These are phyloP conservation scores for Leucaena leucocephala DNA, from an alignment of 306 rosid genomes.

Conservation along the genomic window DNA sequence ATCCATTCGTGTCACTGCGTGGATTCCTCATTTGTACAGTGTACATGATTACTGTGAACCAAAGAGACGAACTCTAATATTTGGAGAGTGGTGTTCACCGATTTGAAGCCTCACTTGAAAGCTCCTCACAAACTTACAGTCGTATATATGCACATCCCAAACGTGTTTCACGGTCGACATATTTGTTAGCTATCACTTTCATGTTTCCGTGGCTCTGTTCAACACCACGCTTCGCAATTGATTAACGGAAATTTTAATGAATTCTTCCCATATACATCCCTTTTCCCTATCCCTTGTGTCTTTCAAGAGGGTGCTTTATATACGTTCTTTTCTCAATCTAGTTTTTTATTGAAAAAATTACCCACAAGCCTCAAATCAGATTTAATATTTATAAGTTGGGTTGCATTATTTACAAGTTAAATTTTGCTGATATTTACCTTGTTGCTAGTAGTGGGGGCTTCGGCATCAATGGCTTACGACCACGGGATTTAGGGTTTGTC, in stretches of 20 bases:
- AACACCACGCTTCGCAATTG: not conserved
- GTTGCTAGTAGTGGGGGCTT: too few relatives aligned
- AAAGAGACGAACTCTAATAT: not conserved
- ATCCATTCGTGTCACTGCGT: conserved; percentile 47
- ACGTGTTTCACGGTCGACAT: not conserved
- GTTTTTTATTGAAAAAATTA: not conserved
- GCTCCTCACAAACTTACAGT: not conserved
- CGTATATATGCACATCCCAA: not conserved
- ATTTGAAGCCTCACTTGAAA: not conserved
- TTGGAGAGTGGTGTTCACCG: not conserved
- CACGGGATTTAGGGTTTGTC: not conserved
- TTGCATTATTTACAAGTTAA: too few relatives aligned
- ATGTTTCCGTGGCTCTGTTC: not conserved
- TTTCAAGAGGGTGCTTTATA: not conserved
- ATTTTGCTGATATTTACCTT: too few relatives aligned
- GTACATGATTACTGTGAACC: not conserved
- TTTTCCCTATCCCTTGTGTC: not conserved
- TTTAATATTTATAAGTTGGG: too few relatives aligned
- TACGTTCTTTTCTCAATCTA: not conserved
- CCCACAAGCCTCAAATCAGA: too few relatives aligned
- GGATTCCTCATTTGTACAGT: not conserved
- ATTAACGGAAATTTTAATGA: not conserved
- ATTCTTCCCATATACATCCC: not conserved
- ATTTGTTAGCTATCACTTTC: not conserved
- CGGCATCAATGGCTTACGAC: too few relatives aligned